phyloP scores from a whole-genome alignment of 2,329 filamentous ascomycete species.

The Bipolaris zeicola region DNA sequence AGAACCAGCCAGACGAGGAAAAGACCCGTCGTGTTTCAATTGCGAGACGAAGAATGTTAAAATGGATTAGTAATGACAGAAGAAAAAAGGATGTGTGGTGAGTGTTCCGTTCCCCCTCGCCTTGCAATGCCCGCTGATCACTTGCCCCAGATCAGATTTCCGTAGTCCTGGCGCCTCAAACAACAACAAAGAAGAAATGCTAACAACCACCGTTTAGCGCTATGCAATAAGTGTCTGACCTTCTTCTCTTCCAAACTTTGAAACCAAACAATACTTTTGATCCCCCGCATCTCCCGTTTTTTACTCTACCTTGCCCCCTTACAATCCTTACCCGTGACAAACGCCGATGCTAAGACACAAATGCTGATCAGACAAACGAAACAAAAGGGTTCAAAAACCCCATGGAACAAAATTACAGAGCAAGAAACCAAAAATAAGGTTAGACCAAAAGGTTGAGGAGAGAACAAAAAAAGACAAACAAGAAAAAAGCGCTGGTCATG shows the following conservation, averaged over 20 bases:
- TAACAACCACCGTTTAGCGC: background rate
- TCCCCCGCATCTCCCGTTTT: background rate
- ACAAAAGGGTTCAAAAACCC: background rate
- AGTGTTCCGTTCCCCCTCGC: background rate
- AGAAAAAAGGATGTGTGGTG: background rate
- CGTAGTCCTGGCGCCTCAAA: background rate
- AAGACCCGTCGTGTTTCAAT: background rate
- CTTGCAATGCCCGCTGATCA: background rate
- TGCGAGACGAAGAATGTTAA: background rate
- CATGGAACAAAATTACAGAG: constrained; percentile 4
- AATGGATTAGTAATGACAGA: background rate
- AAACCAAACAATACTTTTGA: background rate
- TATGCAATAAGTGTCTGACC: background rate
- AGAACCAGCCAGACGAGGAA: background rate
- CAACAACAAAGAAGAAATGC: background rate
- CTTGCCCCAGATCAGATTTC: background rate
- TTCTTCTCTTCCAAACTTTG: background rate
- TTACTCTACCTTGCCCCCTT: background rate
- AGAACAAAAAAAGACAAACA: background rate
- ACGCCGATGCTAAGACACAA: constrained; percentile 12
- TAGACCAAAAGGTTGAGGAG: background rate
- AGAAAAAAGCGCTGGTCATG: constrained; percentile 7
- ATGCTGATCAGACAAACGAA: background rate
- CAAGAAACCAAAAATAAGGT: constrained; percentile 3
- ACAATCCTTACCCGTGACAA: background rate